Evolutionary conservation across 2,329 filamentous ascomycete species (phyloP).

Genomic region (Aquanectria penicillioides): DNA sequence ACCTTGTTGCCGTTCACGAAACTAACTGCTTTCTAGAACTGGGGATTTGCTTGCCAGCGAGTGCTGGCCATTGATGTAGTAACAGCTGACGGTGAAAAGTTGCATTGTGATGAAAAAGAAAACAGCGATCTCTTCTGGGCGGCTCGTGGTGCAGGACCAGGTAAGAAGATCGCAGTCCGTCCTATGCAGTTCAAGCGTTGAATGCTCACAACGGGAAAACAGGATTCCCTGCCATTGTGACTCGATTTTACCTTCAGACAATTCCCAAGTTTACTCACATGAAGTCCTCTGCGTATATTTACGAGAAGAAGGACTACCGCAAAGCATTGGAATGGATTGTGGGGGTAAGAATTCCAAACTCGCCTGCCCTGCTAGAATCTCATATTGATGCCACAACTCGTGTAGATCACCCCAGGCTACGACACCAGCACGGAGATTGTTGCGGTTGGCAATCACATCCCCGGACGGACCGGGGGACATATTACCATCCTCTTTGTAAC

Average conservation of each 20-base stretch:
- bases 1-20: too few species aligned
- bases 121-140: constrained; percentile 61
- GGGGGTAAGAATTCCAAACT: constrained; percentile 40
- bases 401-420: constrained; percentile 25
- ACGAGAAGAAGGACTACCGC: constrained; percentile 55
- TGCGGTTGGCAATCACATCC: constrained; percentile 23
- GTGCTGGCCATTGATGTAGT: constrained; percentile 59
- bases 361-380: not conserved
- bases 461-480: constrained; percentile 33
- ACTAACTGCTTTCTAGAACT: constrained; percentile 50
- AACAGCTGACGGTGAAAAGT: constrained; percentile 52
- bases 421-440: constrained; percentile 30
- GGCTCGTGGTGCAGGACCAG: constrained; percentile 57
- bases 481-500: constrained; percentile 51
- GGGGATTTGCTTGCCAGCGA: constrained; percentile 64
- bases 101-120: constrained; percentile 48
- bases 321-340: constrained; percentile 59
- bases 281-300: constrained; percentile 55
- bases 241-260: constrained; percentile 59
- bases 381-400: not conserved
- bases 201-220: constrained; percentile 3
- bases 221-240: constrained; percentile 64
- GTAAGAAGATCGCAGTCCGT: constrained; percentile 27
- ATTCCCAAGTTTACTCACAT: constrained; percentile 42
- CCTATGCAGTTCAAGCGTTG: not conserved